Evolutionary conservation across 306 rosid species (phyloP), one percentile per base, ranked within the genome.

Genomic region (Acacia melanoxylon): DNA sequence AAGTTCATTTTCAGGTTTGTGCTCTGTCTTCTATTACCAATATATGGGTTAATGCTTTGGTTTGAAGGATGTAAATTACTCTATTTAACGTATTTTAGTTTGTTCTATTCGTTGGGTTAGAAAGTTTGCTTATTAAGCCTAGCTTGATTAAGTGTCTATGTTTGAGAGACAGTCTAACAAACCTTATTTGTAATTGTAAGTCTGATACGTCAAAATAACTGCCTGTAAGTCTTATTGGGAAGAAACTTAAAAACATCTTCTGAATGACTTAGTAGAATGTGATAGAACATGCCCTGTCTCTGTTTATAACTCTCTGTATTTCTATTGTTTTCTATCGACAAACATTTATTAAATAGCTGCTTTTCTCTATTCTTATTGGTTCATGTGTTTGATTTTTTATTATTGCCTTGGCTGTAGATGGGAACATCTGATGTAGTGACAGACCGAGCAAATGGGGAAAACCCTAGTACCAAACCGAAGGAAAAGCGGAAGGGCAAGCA

Each of bases 401-500:
- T 16, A 56, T 20, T 56, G 62, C 12, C 8, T 56, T 56, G 25
- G 62, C 27, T 56, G 31, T 82, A 41, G 56, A 76, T 76, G 80
- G 80, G 80, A 59, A 42, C 25, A 17, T 42, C 44, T 76, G 80
- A 76, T 61, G 71, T 25, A 2, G 54, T 10, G 4, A 77, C 45
- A 1, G 33, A 29, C 31, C 61, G 62, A 44, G 44, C 10, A 1
- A 44, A 45, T 62, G 59, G 72, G 58, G 80, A 76, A 24, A 42
- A 14, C 46, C 20, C 37, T 65, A 19, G 49, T 6, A 27, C 33
- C 63, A 45, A 27, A 11, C 46, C 74, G 3, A 65, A 29, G 56
- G 85, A 84, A 61, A 86, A 85, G 83, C 84, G 86, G 65, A 93
- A 95, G 83, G 98, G 97, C 33, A 95, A 95, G 86, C 98, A 93